Evolutionary conservation across 1,139 yeast species (phyloP).

Genomic region (Candida dubliniensis): DNA sequence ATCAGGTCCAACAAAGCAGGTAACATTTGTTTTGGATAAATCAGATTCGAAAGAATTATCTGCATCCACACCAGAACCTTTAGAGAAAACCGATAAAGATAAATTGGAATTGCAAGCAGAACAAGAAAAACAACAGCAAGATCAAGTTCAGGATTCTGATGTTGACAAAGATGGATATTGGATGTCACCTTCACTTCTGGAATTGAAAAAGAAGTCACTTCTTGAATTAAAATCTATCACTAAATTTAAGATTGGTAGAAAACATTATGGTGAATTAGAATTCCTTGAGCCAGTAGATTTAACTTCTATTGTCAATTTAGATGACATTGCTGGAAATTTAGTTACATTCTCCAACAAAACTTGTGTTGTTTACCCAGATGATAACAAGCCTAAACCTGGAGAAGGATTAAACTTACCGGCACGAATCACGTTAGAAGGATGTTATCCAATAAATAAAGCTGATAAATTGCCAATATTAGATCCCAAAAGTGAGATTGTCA

Average conservation of each 20-base stretch:
- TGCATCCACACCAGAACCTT: conserved; percentile 14
- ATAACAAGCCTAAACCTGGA: conserved; percentile 63
- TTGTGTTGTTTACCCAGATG: conserved; percentile 75
- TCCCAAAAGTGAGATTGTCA: conserved; percentile 70
- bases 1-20: conserved; percentile 29
- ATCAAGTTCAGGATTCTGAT: conserved; percentile 32
- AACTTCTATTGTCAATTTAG: conserved; percentile 57
- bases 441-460: conserved; percentile 75
- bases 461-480: conserved; percentile 76
- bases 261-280: conserved; percentile 72
- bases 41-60: conserved; percentile 6
- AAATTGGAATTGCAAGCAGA: conserved; percentile 21
- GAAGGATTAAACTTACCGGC: conserved; percentile 83
- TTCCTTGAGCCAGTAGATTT: conserved; percentile 83
- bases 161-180: conserved; percentile 70
- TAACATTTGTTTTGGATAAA: conserved; percentile 32
- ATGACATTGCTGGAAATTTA: conserved; percentile 64
- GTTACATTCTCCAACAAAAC: conserved; percentile 60
- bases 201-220: conserved; percentile 58
- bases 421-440: conserved; percentile 68
- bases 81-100: conserved; percentile 11
- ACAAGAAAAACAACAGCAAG: conserved; percentile 23
- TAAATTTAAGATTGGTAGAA: conserved; percentile 76
- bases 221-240: conserved; percentile 64
- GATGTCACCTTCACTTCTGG: conserved; percentile 74